A percentile compares a stretch with the other conserved stretches of the same genome.
These are phyloP conservation scores for Fonsecaea monophora DNA, from an alignment of 2,329 filamentous ascomycete species.

Conservation along the genomic window DNA sequence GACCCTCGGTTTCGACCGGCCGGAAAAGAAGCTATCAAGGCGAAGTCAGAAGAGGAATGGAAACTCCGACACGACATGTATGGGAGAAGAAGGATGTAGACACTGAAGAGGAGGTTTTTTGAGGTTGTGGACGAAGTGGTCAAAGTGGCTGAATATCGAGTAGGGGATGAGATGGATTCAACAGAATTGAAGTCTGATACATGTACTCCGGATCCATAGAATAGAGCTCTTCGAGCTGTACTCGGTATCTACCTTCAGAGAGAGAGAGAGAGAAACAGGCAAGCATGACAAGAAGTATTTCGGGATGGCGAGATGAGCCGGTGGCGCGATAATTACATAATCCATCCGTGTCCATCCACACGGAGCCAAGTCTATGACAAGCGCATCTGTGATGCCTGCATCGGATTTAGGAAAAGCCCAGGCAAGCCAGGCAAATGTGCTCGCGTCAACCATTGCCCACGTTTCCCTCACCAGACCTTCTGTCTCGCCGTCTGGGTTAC, in stretches of 20 bases:
- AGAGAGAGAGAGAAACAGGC: too few relatives aligned
- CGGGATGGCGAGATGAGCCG: background rate
- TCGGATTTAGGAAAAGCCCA: background rate
- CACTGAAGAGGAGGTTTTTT: constrained; percentile 1
- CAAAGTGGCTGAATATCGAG: background rate
- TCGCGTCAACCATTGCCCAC: constrained; percentile 31
- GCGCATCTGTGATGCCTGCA: constrained; percentile 3
- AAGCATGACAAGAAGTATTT: background rate
- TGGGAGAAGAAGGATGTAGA: constrained; percentile 32
- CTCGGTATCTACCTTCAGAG: background rate
- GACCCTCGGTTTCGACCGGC: constrained; percentile 39
- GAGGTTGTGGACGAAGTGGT: background rate
- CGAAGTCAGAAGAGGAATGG: constrained; percentile 34
- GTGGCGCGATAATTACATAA: constrained; percentile 3
- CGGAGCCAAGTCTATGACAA: constrained; percentile 17
- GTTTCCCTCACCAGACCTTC: constrained; percentile 17
- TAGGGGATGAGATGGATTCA: background rate
- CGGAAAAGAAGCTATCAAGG: constrained; percentile 33
- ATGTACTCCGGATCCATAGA: constrained; percentile 4
- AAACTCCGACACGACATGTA: constrained; percentile 33
- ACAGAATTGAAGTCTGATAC: constrained; percentile 6
- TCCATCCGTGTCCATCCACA: background rate
- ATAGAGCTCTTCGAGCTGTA: constrained; percentile 7
- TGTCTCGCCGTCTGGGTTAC: constrained; percentile 10
- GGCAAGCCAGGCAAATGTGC: constrained; percentile 31